These are phyloP conservation scores for Ambrosiella xylebori DNA, from an alignment of 2,329 filamentous ascomycete species.

Conservation along the genomic window DNA sequence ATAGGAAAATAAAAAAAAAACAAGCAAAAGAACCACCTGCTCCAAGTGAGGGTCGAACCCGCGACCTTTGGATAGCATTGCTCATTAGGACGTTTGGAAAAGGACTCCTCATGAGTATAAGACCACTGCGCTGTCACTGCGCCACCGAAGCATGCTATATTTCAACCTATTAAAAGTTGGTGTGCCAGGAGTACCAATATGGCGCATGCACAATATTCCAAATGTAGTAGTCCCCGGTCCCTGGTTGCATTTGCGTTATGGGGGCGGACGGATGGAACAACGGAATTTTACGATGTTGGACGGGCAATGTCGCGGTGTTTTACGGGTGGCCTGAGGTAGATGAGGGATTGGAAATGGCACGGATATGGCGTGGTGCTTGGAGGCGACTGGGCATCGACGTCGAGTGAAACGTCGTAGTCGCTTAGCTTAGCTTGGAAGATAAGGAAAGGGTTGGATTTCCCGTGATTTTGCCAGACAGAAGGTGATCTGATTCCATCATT, in stretches of 20 bases:
- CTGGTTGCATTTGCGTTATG: no score
- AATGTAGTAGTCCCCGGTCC: no score
- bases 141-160: slow-evolving; percentile 13
- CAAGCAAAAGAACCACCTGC: slow-evolving; percentile 10
- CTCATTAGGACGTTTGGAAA: slow-evolving; percentile 12
- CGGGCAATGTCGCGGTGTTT: no score
- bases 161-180: not conserved
- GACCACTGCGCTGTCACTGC: slow-evolving; percentile 14
- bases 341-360: not conserved
- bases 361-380: not conserved
- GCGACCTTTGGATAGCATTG: slow-evolving; percentile 14
- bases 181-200: not conserved
- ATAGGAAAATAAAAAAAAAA: no score
- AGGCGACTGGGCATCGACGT: not conserved
- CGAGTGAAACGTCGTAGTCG: not conserved
- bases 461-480: not conserved
- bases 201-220: no score
- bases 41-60: slow-evolving; percentile 15
- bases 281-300: no score
- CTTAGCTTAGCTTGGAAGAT: not conserved
- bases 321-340: not conserved
- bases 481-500: not conserved
- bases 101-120: slow-evolving; percentile 14
- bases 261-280: no score
- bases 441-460: not conserved